These are phyloP conservation scores for Fusarium nelsonii DNA, from an alignment of 2,329 filamentous ascomycete species.

Conservation along the genomic window DNA sequence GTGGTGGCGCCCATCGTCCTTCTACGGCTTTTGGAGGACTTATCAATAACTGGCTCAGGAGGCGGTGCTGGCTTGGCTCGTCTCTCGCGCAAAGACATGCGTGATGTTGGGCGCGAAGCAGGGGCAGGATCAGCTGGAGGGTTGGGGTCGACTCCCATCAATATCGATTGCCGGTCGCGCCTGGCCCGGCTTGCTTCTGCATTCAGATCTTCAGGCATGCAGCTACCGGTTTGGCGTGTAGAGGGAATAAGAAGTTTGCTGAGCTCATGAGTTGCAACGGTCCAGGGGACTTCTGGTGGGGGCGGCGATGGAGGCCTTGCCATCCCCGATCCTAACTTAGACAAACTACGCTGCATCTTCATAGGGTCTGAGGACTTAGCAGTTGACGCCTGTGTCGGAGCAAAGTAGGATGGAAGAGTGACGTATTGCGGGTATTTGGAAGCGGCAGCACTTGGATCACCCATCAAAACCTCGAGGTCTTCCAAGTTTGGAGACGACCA, in stretches of 20 bases:
- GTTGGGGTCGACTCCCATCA: constrained; percentile 50
- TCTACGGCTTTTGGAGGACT: constrained; percentile 61
- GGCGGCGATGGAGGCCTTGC: constrained; percentile 70
- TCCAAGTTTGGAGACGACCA: constrained; percentile 76
- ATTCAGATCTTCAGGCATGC: constrained; percentile 81
- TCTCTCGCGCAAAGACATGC: constrained; percentile 80
- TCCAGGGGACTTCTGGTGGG: constrained; percentile 87
- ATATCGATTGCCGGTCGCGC: constrained; percentile 72
- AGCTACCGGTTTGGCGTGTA: constrained; percentile 80
- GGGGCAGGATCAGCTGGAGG: constrained; percentile 44
- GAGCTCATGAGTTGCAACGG: constrained; percentile 83
- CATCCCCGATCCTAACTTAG: constrained; percentile 61
- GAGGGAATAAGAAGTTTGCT: constrained; percentile 84
- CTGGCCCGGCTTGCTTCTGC: constrained; percentile 73
- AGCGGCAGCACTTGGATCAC: constrained; percentile 58
- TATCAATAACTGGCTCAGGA: constrained; percentile 57
- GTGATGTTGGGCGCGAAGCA: constrained; percentile 61
- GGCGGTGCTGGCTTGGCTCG: constrained; percentile 69
- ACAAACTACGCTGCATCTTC: constrained; percentile 73
- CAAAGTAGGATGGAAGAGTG: constrained; percentile 79
- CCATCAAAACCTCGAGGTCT: constrained; percentile 72
- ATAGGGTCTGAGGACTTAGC: constrained; percentile 80
- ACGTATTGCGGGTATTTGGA: constrained; percentile 67
- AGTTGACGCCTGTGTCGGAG: constrained; percentile 87
- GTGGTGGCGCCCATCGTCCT: constrained; percentile 67